Evolutionary conservation across 176 grass and related monocot species (phyloP).

Genomic region (Pontederia paniculata): DNA sequence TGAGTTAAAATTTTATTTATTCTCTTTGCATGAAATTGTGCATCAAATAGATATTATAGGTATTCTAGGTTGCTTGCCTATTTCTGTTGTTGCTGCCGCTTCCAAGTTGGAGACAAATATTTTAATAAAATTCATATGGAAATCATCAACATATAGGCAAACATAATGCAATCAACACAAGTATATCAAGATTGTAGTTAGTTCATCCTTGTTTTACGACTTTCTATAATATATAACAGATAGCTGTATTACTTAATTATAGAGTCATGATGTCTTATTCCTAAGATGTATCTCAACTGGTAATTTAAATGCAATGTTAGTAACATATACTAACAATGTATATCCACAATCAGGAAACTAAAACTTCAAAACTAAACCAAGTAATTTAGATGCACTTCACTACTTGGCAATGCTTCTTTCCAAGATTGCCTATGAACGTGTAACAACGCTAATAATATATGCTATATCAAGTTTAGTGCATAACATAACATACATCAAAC

Average conservation of each 20-base stretch:
- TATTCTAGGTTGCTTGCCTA: conserved; percentile 61
- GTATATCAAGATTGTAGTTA: neutral
- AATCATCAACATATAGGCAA: conserved; percentile 76
- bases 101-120: conserved; percentile 84
- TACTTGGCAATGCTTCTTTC: too few relatives aligned
- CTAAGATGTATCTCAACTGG: neutral
- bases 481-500: too few relatives aligned
- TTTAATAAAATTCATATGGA: conserved; percentile 89
- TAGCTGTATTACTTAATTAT: neutral
- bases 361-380: too few relatives aligned
- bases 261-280: neutral
- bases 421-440: too few relatives aligned
- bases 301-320: too few relatives aligned
- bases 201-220: neutral
- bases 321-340: too few relatives aligned
- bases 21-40: conserved; percentile 49
- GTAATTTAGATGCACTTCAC: too few relatives aligned
- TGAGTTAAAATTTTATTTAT: conserved; percentile 77
- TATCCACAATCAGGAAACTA: too few relatives aligned
- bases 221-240: neutral
- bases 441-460: too few relatives aligned
- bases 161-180: conserved; percentile 34
- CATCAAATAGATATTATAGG: conserved; percentile 96
- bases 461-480: too few relatives aligned
- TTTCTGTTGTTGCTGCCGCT: conserved; percentile 53